These are phyloP conservation scores for Cladosporium colombiae DNA, from an alignment of 2,329 filamentous ascomycete species.

Conservation along the genomic window DNA sequence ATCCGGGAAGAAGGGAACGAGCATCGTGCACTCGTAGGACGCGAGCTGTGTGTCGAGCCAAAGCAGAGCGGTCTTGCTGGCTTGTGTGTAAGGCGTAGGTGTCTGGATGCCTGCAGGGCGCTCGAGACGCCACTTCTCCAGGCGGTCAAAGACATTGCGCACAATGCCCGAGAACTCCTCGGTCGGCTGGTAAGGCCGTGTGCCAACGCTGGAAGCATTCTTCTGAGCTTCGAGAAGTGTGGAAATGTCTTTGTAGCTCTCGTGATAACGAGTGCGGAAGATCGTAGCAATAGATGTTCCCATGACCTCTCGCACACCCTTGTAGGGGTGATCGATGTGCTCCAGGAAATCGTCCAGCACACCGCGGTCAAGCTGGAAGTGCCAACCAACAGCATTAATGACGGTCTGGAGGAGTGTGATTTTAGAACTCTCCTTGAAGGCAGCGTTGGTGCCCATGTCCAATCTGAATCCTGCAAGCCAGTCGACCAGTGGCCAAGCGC, in stretches of 20 bases:
- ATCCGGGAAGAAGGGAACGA: slow-evolving; percentile 87
- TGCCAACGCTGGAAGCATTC: slow-evolving; percentile 75
- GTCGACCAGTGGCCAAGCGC: slow-evolving; percentile 82
- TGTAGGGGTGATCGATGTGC: slow-evolving; percentile 96
- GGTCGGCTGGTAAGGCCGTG: slow-evolving; percentile 77
- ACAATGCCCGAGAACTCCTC: slow-evolving; percentile 74
- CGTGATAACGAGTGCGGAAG: slow-evolving; percentile 88
- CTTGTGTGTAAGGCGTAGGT: slow-evolving; percentile 90
- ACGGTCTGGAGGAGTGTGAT: slow-evolving; percentile 86
- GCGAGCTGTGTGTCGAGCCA: slow-evolving; percentile 93
- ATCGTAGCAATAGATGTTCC: slow-evolving; percentile 85
- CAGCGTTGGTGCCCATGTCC: slow-evolving; percentile 92
- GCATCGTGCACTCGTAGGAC: slow-evolving; percentile 87
- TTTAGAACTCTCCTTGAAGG: slow-evolving; percentile 98
- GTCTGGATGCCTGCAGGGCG: slow-evolving; percentile 86
- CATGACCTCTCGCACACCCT: slow-evolving; percentile 93
- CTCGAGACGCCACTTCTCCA: slow-evolving; percentile 86
- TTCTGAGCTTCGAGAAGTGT: slow-evolving; percentile 78
- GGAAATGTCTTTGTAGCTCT: slow-evolving; percentile 81
- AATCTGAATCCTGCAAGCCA: slow-evolving; percentile 81
- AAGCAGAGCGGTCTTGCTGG: slow-evolving; percentile 90
- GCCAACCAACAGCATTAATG: slow-evolving; percentile 88
- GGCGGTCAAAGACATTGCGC: slow-evolving; percentile 70
- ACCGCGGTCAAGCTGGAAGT: slow-evolving; percentile 86
- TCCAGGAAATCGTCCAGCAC: slow-evolving; percentile 85